phyloP scores from a whole-genome alignment of 1,284 basidiomycete genomes.

The Fomitopsis betulina region DNA sequence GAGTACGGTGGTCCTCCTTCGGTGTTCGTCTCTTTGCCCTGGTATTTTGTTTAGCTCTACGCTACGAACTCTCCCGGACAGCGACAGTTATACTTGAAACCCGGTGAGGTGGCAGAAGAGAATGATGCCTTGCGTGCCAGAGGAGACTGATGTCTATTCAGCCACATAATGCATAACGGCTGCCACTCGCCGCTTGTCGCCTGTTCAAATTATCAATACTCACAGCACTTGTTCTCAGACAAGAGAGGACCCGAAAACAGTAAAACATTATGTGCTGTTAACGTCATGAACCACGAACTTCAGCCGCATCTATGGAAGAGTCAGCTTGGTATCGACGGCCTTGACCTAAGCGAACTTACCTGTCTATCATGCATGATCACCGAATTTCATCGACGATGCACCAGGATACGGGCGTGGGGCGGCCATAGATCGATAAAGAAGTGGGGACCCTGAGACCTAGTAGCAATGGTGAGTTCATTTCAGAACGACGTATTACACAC shows the following conservation, averaged over 20 bases:
- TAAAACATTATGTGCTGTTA: no score
- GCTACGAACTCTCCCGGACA: not conserved
- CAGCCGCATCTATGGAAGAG: no score
- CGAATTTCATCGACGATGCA: no score
- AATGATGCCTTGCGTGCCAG: not conserved
- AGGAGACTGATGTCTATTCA: not conserved
- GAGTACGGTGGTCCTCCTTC: not conserved
- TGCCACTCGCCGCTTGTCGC: not conserved
- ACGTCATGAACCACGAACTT: no score
- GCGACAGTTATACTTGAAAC: not conserved
- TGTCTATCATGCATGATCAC: not conserved
- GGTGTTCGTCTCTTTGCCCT: not conserved
- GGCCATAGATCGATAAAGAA: no score
- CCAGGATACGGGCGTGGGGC: no score
- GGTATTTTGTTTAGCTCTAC: not conserved
- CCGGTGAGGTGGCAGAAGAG: not conserved
- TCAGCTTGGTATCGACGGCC: not conserved
- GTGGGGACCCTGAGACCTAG: no score
- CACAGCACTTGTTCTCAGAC: not conserved
- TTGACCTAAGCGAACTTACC: not conserved
- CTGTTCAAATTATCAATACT: not conserved
- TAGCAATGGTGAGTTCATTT: no score
- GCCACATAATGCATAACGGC: not conserved
- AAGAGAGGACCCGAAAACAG: no score
- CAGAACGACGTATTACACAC: no score